Conservation (phyloP, 768 basidiomycete genomes). For the Agaricus blazei region DNA sequence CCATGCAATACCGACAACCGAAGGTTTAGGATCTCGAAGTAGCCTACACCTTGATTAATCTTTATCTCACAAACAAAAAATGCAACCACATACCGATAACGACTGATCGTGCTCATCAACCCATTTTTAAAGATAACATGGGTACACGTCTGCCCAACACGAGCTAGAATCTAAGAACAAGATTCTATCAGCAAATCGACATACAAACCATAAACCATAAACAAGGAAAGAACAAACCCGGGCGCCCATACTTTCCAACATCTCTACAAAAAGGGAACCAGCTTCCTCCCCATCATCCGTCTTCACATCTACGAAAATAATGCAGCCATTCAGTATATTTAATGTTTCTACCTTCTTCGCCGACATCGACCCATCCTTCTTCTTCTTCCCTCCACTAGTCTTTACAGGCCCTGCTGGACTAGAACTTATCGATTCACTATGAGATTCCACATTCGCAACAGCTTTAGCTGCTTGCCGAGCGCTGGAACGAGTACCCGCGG, state of each 20-base stretch:
- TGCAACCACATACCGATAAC: slow-evolving; percentile 50
- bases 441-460: slow-evolving; percentile 16
- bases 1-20: slow-evolving; percentile 83
- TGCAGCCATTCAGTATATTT: slow-evolving; percentile 65
- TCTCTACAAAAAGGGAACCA: slow-evolving; percentile 75
- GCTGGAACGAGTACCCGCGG: slow-evolving; percentile 20
- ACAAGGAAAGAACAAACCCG: slow-evolving; percentile 44
- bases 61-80: neutral
- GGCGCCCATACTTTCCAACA: slow-evolving; percentile 77
- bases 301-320: slow-evolving; percentile 83
- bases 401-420: slow-evolving; percentile 10
- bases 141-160: slow-evolving; percentile 70
- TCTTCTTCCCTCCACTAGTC: slow-evolving; percentile 12
- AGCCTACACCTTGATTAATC: slow-evolving; percentile 30
- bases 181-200: neutral
- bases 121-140: slow-evolving; percentile 89
- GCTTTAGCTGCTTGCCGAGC: slow-evolving; percentile 27
- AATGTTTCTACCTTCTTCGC: slow-evolving; percentile 27
- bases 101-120: slow-evolving; percentile 62
- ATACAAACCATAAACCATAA: neutral
- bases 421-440: slow-evolving; percentile 8
- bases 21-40: slow-evolving; percentile 63
- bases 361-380: slow-evolving; percentile 11
- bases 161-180: slow-evolving; percentile 45
- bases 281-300: slow-evolving; percentile 83